Evolutionary conservation across 345 rosid species (phyloP).

Genomic region (Salix udensis): DNA sequence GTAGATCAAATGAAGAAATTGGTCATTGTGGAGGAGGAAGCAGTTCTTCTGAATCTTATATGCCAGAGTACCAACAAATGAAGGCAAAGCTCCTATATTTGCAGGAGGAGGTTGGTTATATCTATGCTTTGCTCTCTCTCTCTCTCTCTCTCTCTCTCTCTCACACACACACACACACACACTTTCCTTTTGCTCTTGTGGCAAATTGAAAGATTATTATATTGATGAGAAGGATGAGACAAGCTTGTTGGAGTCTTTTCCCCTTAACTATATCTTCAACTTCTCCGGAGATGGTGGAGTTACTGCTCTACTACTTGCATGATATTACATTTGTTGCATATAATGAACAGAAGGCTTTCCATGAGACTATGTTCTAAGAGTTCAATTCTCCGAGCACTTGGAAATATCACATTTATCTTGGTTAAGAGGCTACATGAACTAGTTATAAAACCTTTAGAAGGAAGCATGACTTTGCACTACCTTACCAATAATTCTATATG

Average conservation of each 20-base stretch:
- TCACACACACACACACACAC: too few relatives aligned
- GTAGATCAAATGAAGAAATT: constrained; percentile 24
- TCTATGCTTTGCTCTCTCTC: too few relatives aligned
- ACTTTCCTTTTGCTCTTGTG: background rate
- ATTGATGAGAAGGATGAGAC: background rate
- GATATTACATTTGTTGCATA: background rate
- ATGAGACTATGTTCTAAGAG: background rate
- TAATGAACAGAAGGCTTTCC: background rate
- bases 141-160: too few relatives aligned
- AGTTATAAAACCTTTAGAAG: background rate
- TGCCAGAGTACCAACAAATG: constrained; percentile 52
- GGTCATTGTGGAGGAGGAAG: constrained; percentile 28
- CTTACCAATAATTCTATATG: background rate
- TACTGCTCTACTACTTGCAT: background rate
- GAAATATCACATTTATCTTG: background rate
- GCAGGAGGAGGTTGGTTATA: constrained; percentile 56
- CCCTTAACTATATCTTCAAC: background rate
- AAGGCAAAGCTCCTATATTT: constrained; percentile 51
- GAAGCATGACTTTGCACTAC: background rate
- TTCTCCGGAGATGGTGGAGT: background rate
- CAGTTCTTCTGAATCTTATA: constrained; percentile 28
- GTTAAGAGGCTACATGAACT: background rate
- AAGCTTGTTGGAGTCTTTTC: constrained; percentile 1
- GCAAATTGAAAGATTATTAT: background rate
- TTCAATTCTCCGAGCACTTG: too few relatives aligned